Percentiles rank a stretch among this genome's conserved stretches.
phyloP scores from a whole-genome alignment of 108 stramenopile species.

The Skeletonema costatum region DNA sequence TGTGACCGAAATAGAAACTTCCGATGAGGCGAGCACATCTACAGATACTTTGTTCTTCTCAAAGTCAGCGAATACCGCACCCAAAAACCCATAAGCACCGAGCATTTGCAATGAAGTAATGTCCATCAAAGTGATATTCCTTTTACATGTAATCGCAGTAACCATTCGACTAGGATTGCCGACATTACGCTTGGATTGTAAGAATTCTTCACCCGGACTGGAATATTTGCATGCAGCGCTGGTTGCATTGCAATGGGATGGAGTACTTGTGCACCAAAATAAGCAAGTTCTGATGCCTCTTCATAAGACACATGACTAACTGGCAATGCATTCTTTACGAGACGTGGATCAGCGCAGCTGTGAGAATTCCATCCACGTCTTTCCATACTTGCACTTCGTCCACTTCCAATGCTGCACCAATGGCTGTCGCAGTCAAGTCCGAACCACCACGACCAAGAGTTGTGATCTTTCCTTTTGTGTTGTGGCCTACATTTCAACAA shows the following conservation, averaged over 20 bases:
- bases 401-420: constrained; percentile 79
- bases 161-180: constrained; percentile 68
- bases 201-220: constrained; percentile 97
- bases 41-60: constrained; percentile 96
- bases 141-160: constrained; percentile 97
- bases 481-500: constrained; percentile 49
- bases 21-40: constrained; percentile 97
- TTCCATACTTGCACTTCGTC: constrained; percentile 99
- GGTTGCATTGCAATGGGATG: constrained; percentile 97
- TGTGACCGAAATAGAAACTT: constrained; percentile 97
- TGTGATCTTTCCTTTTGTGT: constrained; percentile 86
- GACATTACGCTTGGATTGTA: constrained; percentile 88
- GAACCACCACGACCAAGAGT: constrained; percentile 95
- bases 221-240: constrained; percentile 79
- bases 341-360: constrained; percentile 93
- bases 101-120: constrained; percentile 95
- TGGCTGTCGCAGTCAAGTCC: constrained; percentile 94
- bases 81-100: constrained; percentile 95
- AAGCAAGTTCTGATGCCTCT: constrained; percentile 97
- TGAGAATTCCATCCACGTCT: constrained; percentile 98
- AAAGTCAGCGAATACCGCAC: constrained; percentile 90
- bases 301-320: constrained; percentile 88
- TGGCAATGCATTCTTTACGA: constrained; percentile 86
- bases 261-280: constrained; percentile 97
- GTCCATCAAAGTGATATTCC: constrained; percentile 88